A percentile compares a stretch with the other conserved stretches of the same genome.
Evolutionary conservation across 768 basidiomycete genomes (phyloP).

Genomic region (Collybia sordida): DNA sequence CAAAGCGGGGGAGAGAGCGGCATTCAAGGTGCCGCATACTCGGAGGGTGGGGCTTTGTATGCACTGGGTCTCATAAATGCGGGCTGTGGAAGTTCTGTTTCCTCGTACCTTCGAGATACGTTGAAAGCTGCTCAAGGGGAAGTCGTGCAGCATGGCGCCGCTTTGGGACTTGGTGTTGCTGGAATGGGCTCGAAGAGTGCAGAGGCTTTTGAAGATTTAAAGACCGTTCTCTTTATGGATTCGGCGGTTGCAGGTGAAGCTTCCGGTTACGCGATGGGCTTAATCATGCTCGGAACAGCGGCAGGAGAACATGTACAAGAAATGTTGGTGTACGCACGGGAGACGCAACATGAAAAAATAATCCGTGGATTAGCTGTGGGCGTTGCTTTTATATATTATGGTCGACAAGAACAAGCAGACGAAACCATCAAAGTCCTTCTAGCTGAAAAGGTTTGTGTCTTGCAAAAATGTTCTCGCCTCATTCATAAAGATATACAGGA

Average conservation of each 20-base stretch:
- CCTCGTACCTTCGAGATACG: constrained; percentile 76
- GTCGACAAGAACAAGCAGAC: constrained; percentile 90
- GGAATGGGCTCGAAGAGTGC: constrained; percentile 90
- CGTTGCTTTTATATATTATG: constrained; percentile 89
- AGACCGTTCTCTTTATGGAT: constrained; percentile 87
- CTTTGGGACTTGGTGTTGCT: constrained; percentile 93
- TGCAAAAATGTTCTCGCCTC: background rate
- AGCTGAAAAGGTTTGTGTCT: constrained; percentile 72
- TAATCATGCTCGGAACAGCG: constrained; percentile 96
- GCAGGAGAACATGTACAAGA: constrained; percentile 79
- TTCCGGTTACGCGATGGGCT: constrained; percentile 95
- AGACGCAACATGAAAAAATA: constrained; percentile 99
- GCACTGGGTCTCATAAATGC: constrained; percentile 95
- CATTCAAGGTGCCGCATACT: constrained; percentile 79
- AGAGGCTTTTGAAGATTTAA: constrained; percentile 91
- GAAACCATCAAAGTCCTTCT: constrained; percentile 74
- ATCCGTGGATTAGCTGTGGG: constrained; percentile 95
- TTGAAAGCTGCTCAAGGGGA: constrained; percentile 77
- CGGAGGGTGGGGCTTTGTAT: constrained; percentile 95
- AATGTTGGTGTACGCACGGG: constrained; percentile 94
- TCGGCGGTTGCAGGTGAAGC: constrained; percentile 96
- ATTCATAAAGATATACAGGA: constrained; percentile 53
- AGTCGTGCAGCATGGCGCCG: constrained; percentile 95
- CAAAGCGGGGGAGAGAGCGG: constrained; percentile 72
- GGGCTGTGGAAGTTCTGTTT: constrained; percentile 78